Conservation (phyloP, 331 rosid genomes). For the Quercus lobata region DNA sequence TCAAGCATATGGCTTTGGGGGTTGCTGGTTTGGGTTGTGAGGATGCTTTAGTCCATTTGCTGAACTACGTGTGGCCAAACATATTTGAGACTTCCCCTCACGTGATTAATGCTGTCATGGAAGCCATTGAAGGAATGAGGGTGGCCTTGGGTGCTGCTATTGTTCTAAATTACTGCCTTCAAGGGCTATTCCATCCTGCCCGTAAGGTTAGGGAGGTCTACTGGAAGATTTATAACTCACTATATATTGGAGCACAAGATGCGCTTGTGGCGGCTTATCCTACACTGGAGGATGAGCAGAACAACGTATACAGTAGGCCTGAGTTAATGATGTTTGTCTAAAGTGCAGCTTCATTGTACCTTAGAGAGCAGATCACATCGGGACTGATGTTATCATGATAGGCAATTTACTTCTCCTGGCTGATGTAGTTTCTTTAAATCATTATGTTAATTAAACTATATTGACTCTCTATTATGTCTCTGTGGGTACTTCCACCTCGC, state of each 20-base stretch:
- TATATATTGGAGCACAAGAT: slow-evolving; percentile 96
- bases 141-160: slow-evolving; percentile 88
- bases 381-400: not conserved
- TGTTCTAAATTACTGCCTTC: slow-evolving; percentile 85
- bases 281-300: slow-evolving; percentile 76
- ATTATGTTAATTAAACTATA: not conserved
- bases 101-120: slow-evolving; percentile 91
- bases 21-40: slow-evolving; percentile 99
- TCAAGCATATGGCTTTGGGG: slow-evolving; percentile 96
- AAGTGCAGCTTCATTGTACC: slow-evolving; percentile 12
- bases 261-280: slow-evolving; percentile 96
- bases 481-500: not conserved
- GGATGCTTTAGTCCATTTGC: slow-evolving; percentile 75
- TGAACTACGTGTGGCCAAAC: slow-evolving; percentile 91
- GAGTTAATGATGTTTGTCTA: slow-evolving; percentile 79
- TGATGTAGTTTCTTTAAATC: slow-evolving; percentile 10
- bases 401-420: not conserved
- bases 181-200: slow-evolving; percentile 95
- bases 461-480: not conserved
- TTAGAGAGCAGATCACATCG: not conserved
- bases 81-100: slow-evolving; percentile 93
- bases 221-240: slow-evolving; percentile 90
- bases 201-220: slow-evolving; percentile 98
- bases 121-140: slow-evolving; percentile 95
- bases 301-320: slow-evolving; percentile 68